phyloP scores from a whole-genome alignment of 164 flowering plant species.

The Saururus chinensis region DNA sequence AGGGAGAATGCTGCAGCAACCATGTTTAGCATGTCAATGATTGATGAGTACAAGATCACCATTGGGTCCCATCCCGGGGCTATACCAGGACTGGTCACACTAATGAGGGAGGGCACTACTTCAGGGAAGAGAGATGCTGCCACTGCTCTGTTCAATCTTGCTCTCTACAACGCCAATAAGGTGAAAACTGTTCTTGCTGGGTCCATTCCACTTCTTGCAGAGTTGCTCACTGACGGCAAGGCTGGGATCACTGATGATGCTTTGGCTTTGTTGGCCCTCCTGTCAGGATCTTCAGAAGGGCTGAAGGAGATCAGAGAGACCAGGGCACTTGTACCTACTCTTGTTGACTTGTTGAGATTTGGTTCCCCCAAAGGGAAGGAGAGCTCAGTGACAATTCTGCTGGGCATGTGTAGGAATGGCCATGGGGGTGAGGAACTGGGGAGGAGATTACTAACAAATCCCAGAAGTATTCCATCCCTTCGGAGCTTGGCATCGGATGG shows the following conservation, averaged over 20 bases:
- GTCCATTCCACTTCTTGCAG: slow-evolving; percentile 49
- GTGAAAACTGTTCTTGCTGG: slow-evolving; percentile 35
- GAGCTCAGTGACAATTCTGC: slow-evolving; percentile 41
- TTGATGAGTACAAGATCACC: slow-evolving; percentile 46
- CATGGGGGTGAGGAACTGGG: slow-evolving; percentile 55
- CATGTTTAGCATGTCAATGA: slow-evolving; percentile 56
- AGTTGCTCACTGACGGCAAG: slow-evolving; percentile 41
- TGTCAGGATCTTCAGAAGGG: slow-evolving; percentile 41
- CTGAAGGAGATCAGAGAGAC: slow-evolving; percentile 38
- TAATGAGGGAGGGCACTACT: slow-evolving; percentile 52
- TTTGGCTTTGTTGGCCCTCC: slow-evolving; percentile 37
- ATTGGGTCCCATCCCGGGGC: slow-evolving; percentile 56
- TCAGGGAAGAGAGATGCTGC: slow-evolving; percentile 75
- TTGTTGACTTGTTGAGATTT: slow-evolving; percentile 49
- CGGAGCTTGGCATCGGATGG: slow-evolving; percentile 44
- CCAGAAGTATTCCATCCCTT: slow-evolving; percentile 50
- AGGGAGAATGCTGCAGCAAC: slow-evolving; percentile 85
- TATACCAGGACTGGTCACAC: slow-evolving; percentile 40
- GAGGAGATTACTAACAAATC: slow-evolving; percentile 36
- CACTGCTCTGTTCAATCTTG: slow-evolving; percentile 54
- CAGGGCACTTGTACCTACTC: slow-evolving; percentile 31
- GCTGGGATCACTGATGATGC: slow-evolving; percentile 74
- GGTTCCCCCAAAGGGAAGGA: slow-evolving; percentile 75
- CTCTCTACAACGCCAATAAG: slow-evolving; percentile 39
- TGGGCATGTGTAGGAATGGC: slow-evolving; percentile 59